phyloP scores from a whole-genome alignment of 306 rosid genomes.

The peach (Prunus persica) region DNA sequence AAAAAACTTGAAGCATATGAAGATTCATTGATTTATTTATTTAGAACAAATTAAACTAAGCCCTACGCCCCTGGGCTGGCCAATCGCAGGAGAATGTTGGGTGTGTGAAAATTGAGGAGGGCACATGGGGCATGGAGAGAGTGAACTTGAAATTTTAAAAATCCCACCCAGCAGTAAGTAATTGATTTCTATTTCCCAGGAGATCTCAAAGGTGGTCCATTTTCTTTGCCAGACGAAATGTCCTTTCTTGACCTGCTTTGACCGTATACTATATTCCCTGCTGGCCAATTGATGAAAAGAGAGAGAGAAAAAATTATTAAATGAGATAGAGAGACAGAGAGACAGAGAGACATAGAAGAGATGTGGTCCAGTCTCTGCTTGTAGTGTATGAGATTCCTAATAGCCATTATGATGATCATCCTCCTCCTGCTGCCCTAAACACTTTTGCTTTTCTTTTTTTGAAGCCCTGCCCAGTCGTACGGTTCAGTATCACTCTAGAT shows the following conservation, averaged over 20 bases:
- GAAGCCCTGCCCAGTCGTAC: slow-evolving; percentile 2
- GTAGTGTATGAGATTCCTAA: slow-evolving; percentile 46
- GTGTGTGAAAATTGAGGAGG: not conserved
- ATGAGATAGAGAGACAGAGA: not conserved
- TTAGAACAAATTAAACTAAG: not conserved
- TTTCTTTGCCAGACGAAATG: slow-evolving; percentile 43
- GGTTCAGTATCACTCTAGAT: not conserved
- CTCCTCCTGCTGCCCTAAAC: slow-evolving; percentile 25
- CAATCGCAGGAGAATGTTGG: not conserved
- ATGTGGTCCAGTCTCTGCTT: slow-evolving; percentile 52
- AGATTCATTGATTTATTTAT: not conserved
- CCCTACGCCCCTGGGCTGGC: not conserved
- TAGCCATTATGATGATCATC: slow-evolving; percentile 31
- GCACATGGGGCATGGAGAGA: not conserved
- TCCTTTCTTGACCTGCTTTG: slow-evolving; percentile 75
- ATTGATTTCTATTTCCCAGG: slow-evolving; percentile 24
- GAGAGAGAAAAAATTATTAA: not conserved
- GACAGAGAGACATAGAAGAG: slow-evolving; percentile 4
- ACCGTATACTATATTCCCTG: slow-evolving; percentile 64
- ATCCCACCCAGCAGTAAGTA: not conserved
- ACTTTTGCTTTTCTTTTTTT: slow-evolving; percentile 60
- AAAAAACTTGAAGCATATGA: not conserved
- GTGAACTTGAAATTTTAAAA: not conserved
- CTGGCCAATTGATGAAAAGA: slow-evolving; percentile 39
- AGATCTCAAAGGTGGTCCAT: slow-evolving; percentile 38